Conservation (phyloP, 768 basidiomycete species). For the Pleurotus djamor region DNA sequence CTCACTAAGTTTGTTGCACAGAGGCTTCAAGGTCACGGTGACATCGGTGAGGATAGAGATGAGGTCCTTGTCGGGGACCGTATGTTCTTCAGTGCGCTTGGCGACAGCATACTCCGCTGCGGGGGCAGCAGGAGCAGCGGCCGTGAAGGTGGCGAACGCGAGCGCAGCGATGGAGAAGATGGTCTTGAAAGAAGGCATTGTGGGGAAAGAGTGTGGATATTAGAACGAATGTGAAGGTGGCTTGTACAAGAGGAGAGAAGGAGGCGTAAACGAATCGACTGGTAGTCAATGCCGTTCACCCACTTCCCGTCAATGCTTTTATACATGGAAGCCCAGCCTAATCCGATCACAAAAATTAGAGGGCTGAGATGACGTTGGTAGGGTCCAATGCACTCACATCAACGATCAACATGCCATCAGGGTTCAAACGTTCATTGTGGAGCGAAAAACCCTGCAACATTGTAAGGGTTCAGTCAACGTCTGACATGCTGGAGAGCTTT, state of each 20-base stretch:
- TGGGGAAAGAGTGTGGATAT: slow-evolving; percentile 12
- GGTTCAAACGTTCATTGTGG: not conserved
- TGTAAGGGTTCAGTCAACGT: not conserved
- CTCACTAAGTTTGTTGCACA: slow-evolving; percentile 14
- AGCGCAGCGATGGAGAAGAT: slow-evolving; percentile 18
- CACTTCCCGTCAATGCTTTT: not conserved
- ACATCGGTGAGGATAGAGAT: slow-evolving; percentile 11
- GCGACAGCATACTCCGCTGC: not conserved
- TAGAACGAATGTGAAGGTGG: not conserved
- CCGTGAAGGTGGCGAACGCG: slow-evolving; percentile 16
- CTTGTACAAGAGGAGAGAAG: not conserved
- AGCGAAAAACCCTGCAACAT: not conserved
- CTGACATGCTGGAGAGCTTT: not conserved
- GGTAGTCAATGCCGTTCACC: not conserved
- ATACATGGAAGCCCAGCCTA: not conserved
- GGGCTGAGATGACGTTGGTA: not conserved
- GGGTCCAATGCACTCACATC: not conserved
- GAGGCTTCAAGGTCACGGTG: slow-evolving; percentile 9
- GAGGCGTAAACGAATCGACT: slow-evolving; percentile 2
- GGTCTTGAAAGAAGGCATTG: slow-evolving; percentile 21
- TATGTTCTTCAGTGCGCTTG: not conserved
- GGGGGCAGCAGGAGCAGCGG: slow-evolving; percentile 12
- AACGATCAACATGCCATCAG: not conserved
- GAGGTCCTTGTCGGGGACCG: slow-evolving; percentile 6
- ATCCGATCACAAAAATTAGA: not conserved